Evolutionary conservation across 1,284 basidiomycete species (phyloP).

Genomic region (Trichosporon sp.): DNA sequence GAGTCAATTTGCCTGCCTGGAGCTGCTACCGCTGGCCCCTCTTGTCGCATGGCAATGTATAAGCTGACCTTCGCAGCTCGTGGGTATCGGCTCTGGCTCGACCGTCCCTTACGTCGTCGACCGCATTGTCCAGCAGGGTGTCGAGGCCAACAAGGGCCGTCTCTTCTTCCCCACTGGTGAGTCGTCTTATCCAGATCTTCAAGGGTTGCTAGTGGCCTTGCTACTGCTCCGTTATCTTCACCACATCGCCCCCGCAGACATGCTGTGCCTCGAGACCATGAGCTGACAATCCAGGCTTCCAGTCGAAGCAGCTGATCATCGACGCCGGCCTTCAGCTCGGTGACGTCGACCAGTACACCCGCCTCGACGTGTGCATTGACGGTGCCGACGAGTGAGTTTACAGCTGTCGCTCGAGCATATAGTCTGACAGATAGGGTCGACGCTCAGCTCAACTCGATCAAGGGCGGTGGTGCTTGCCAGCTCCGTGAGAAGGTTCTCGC

Average conservation of each 20-base stretch:
- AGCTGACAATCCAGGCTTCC: constrained; percentile 71
- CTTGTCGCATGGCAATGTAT: too few species aligned
- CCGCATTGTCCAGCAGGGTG: constrained; percentile 83
- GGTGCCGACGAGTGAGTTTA: constrained; percentile 90
- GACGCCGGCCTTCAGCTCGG: constrained; percentile 77
- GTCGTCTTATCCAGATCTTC: constrained; percentile 30
- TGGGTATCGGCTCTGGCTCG: constrained; percentile 90
- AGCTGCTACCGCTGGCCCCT: too few species aligned
- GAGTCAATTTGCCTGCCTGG: too few species aligned
- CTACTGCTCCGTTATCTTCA: too few species aligned
- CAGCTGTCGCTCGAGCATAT: neutral
- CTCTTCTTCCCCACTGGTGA: constrained; percentile 87
- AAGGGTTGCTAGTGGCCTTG: too few species aligned
- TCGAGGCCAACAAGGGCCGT: constrained; percentile 71
- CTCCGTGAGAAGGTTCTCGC: constrained; percentile 95
- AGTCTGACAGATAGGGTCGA: constrained; percentile 68
- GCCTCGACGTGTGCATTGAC: constrained; percentile 93
- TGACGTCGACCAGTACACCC: constrained; percentile 87
- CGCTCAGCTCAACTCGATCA: constrained; percentile 85
- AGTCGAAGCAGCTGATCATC: constrained; percentile 93
- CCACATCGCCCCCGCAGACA: too few species aligned
- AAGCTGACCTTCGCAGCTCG: constrained; percentile 62
- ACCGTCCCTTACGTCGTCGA: constrained; percentile 98
- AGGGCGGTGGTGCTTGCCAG: constrained; percentile 97
- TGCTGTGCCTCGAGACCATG: too few species aligned